Conservation (phyloP, 1,139 yeast species). For the Scheffersomyces stambukii region DNA sequence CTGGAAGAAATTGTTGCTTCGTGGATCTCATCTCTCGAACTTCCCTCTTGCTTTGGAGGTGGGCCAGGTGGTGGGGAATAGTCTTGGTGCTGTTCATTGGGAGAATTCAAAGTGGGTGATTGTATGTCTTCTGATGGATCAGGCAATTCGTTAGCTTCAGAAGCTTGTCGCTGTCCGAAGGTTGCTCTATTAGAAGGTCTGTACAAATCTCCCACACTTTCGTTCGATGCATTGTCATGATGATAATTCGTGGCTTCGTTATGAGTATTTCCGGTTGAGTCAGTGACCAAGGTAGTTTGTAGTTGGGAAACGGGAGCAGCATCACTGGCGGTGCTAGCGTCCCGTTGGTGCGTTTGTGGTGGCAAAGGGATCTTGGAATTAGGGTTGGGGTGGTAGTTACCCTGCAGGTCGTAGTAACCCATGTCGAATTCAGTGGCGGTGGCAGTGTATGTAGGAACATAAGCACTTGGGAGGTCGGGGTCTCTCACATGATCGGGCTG, state of each 20-base stretch:
- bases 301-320: constrained; percentile 3
- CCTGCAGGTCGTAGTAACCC: constrained; percentile 75
- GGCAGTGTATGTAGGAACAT: constrained; percentile 67
- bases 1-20: not conserved
- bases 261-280: constrained; percentile 2
- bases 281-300: constrained; percentile 4
- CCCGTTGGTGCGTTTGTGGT: constrained; percentile 19
- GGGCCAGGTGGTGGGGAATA: constrained; percentile 4
- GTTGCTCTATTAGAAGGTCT: constrained; percentile 6
- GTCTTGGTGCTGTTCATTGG: constrained; percentile 1
- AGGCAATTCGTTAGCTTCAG: not conserved
- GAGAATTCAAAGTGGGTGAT: too few relatives aligned
- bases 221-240: constrained; percentile 3
- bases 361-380: constrained; percentile 19
- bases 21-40: not conserved
- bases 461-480: constrained; percentile 32
- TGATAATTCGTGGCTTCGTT: not conserved
- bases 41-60: not conserved
- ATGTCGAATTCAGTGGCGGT: constrained; percentile 66
- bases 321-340: constrained; percentile 12
- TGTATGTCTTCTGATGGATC: not conserved
- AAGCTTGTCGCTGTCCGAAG: constrained; percentile 1
- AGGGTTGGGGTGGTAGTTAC: constrained; percentile 46
- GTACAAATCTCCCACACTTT: constrained; percentile 7
- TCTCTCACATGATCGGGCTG: constrained; percentile 32